Conservation (phyloP, 352 stramenopile genomes). For the Pythium chondricola region DNA sequence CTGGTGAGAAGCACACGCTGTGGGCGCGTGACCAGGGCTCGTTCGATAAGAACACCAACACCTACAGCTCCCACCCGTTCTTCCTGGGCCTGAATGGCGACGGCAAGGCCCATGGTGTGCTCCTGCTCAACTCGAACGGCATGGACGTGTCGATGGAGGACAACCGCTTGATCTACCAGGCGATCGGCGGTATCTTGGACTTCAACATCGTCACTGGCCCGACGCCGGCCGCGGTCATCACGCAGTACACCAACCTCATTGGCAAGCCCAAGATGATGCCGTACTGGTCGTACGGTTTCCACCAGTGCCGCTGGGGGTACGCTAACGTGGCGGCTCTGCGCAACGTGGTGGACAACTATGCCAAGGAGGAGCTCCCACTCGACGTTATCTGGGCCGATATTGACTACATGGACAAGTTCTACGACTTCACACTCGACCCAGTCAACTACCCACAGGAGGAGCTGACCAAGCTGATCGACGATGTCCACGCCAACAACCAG, state of each 20-base stretch:
- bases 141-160: slow-evolving; percentile 49
- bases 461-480: slow-evolving; percentile 30
- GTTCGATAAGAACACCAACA: slow-evolving; percentile 33
- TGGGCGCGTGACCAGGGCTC: slow-evolving; percentile 31
- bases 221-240: slow-evolving; percentile 29
- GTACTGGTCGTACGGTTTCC: slow-evolving; percentile 64
- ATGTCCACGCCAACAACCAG: slow-evolving; percentile 47
- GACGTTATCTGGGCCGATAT: slow-evolving; percentile 56
- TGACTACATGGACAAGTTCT: slow-evolving; percentile 44
- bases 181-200: slow-evolving; percentile 46
- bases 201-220: slow-evolving; percentile 47
- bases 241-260: slow-evolving; percentile 48
- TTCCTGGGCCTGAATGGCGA: slow-evolving; percentile 33
- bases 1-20: slow-evolving; percentile 41
- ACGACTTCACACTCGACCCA: slow-evolving; percentile 54
- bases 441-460: slow-evolving; percentile 31
- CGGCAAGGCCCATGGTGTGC: slow-evolving; percentile 35
- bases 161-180: slow-evolving; percentile 34
- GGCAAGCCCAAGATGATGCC: slow-evolving; percentile 41
- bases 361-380: slow-evolving; percentile 30
- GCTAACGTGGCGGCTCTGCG: slow-evolving; percentile 15
- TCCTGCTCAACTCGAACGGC: slow-evolving; percentile 52
- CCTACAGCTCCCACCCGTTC: slow-evolving; percentile 52
- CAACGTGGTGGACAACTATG: slow-evolving; percentile 30
- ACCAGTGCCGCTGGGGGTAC: slow-evolving; percentile 50